Percentiles rank a stretch among this genome's conserved stretches.
Evolutionary conservation across 805 yeast genomes (phyloP).

Genomic region (Candida lessepsii): DNA sequence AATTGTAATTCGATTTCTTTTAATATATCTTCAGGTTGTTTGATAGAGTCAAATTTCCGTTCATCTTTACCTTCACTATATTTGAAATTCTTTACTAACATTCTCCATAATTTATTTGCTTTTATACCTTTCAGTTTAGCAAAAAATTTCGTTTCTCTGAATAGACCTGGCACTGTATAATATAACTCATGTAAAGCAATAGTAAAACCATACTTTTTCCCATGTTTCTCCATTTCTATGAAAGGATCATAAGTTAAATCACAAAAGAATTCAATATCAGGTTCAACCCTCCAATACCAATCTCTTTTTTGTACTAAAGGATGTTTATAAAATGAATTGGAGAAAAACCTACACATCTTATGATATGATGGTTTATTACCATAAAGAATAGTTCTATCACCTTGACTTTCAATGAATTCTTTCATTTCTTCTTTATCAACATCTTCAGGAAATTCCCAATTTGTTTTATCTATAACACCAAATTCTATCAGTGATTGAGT

Average conservation of each 20-base stretch:
- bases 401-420: slow-evolving; percentile 68
- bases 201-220: slow-evolving; percentile 83
- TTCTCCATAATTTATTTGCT: slow-evolving; percentile 66
- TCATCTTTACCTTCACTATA: slow-evolving; percentile 23
- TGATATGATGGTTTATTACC: slow-evolving; percentile 83
- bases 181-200: slow-evolving; percentile 74
- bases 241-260: slow-evolving; percentile 93
- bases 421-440: slow-evolving; percentile 44
- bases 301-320: slow-evolving; percentile 66
- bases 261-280: slow-evolving; percentile 85
- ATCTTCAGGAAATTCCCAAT: slow-evolving; percentile 65
- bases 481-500: slow-evolving; percentile 68
- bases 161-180: slow-evolving; percentile 80
- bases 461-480: slow-evolving; percentile 56
- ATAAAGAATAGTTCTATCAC: slow-evolving; percentile 80
- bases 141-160: slow-evolving; percentile 67
- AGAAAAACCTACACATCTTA: slow-evolving; percentile 91
- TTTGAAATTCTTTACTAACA: slow-evolving; percentile 48
- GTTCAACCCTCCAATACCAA: slow-evolving; percentile 98
- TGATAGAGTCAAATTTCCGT: slow-evolving; percentile 23
- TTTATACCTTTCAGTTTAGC: slow-evolving; percentile 44
- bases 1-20: slow-evolving; percentile 28
- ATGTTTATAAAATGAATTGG: slow-evolving; percentile 81
- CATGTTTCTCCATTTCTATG: slow-evolving; percentile 63
- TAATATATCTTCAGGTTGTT: slow-evolving; percentile 20